Conservation (phyloP, 192 early-diverging fungal species). For the Coemansia sp. region DNA sequence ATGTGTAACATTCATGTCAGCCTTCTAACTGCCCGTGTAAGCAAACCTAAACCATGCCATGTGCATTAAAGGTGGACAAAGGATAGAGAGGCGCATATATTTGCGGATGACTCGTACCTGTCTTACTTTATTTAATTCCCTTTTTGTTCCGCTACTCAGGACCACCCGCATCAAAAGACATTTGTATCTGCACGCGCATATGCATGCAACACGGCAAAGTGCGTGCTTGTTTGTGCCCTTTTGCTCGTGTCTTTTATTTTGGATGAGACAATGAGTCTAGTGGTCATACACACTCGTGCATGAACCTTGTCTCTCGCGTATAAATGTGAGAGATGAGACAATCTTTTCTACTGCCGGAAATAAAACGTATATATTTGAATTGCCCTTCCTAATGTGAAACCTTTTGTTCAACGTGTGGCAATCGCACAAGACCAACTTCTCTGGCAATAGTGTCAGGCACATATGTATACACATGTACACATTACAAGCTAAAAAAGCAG, state of each 20-base stretch:
- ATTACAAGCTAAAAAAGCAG: not conserved
- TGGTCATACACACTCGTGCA: not conserved
- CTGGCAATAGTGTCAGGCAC: not conserved
- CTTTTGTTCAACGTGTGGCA: not conserved
- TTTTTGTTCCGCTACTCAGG: not conserved
- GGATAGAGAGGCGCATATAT: not conserved
- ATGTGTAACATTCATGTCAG: constrained; percentile 5
- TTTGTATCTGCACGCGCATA: not conserved
- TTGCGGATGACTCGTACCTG: not conserved
- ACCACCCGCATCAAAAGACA: not conserved
- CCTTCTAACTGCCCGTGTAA: not conserved
- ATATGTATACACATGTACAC: too few species aligned
- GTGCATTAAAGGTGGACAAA: not conserved
- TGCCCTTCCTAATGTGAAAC: not conserved
- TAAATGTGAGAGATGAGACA: not conserved
- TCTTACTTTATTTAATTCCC: not conserved
- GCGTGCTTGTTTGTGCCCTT: not conserved
- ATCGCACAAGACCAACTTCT: not conserved
- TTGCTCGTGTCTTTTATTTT: constrained; percentile 3
- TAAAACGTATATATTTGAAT: not conserved
- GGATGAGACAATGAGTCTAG: not conserved
- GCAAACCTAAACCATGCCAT: not conserved
- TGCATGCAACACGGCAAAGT: constrained; percentile 6
- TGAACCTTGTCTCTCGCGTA: not conserved
- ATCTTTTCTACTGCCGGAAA: not conserved